Base-by-base conservation (phyloP, 306 rosid genomes). In the Cucurbita argyrosperma region DNA sequence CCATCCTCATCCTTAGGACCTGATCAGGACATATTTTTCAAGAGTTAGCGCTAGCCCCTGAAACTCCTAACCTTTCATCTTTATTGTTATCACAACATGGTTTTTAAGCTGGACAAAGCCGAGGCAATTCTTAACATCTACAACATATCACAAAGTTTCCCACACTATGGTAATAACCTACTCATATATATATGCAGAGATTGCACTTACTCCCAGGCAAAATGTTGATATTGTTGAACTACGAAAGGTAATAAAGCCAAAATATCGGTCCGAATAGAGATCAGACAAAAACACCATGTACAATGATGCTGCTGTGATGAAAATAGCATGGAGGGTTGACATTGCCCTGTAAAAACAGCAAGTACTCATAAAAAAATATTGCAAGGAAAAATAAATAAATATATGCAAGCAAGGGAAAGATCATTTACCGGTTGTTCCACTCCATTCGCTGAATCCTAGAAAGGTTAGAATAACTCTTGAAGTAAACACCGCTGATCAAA, bases 261-360 rank as follows among this genome's bases (percentile, higher is more conserved):
- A 74, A 37, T 76, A 74, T 74, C 78, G 45, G 39, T 89, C 97
- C 76, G 95, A 82, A 79, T 55, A 94, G 78, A 94, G 88, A 82
- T 83, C 87, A 5, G 96, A 88, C 87, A 87, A 84, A 80, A 94
- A 94, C 39, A 89, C 97, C 10, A 90, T 53, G 87, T 90, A 89
- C 82, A 94, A 77, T 46, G 98, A 83, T 82, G 88, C 77, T 68
- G 88, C 64, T 46, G 98, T 84, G 83, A 90, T 85, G 75, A 90
- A 90, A 78, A 94, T 71, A 76, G 98, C 95, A 82, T 94, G 98
- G 59, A 88, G 46, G 26, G 98, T 94, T 60, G 98, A 94, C 23
- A 94, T 82, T 49, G 98, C 79, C 80, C 98, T 94, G 90, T 79
- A 82, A 43, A 81, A 62, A 80, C 39, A 72, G 74, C 54, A 60